Conservation (phyloP, 495 filamentous ascomycete genomes). For the Trichoderma virens region DNA sequence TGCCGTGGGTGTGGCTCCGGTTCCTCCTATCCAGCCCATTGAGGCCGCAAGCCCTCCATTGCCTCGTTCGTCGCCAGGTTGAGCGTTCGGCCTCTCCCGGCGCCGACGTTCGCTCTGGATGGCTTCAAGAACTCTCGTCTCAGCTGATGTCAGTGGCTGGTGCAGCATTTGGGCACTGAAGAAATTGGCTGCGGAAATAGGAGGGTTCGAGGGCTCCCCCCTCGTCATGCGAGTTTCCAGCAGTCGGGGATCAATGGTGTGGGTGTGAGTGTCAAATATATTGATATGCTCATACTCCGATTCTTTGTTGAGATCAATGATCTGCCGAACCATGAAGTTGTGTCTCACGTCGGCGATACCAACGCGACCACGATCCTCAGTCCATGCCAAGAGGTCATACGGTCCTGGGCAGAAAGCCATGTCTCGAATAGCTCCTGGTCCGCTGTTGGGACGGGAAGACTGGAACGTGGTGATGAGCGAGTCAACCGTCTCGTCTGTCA, state of each 20-base stretch:
- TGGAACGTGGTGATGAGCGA: conserved; percentile 37
- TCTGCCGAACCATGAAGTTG: conserved; percentile 67
- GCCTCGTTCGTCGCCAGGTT: background rate
- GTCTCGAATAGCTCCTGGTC: conserved; percentile 74
- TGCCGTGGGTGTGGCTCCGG: conserved; percentile 1
- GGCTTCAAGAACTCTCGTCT: conserved; percentile 40
- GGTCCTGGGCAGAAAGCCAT: conserved; percentile 88
- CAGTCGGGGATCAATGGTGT: conserved; percentile 43
- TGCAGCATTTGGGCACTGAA: background rate
- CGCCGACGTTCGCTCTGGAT: conserved; percentile 39
- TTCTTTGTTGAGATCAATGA: conserved; percentile 54
- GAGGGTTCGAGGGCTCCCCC: conserved; percentile 1
- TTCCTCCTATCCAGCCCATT: conserved; percentile 14
- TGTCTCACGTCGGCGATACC: conserved; percentile 79
- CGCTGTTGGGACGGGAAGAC: conserved; percentile 50
- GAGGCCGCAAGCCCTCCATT: conserved; percentile 13
- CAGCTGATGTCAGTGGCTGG: conserved; percentile 35
- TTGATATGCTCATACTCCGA: conserved; percentile 46
- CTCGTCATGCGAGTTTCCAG: conserved; percentile 30
- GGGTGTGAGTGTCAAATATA: conserved; percentile 33
- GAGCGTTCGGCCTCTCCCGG: conserved; percentile 22
- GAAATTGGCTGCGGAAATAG: background rate
- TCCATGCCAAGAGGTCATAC: conserved; percentile 88
- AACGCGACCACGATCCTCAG: conserved; percentile 77
- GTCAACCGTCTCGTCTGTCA: conserved; percentile 29